Evolutionary conservation across 2,329 filamentous ascomycete species (phyloP).

Genomic region (Ceratocystis papillata): DNA sequence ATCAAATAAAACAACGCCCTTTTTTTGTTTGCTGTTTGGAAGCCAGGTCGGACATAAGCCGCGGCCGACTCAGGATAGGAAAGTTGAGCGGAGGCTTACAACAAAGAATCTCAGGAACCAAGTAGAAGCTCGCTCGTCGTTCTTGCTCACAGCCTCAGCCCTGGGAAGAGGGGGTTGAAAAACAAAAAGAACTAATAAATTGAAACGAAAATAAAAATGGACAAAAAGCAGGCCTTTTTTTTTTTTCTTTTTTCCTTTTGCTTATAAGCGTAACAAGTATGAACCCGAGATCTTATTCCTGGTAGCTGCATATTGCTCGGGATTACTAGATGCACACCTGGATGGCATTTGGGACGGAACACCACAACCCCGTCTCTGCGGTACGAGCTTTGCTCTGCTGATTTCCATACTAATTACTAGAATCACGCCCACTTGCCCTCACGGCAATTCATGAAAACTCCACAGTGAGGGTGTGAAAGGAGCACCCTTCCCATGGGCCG

Average conservation of each 20-base stretch:
- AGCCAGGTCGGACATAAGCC: not conserved
- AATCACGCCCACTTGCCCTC: not conserved
- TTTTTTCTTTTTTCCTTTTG: no score
- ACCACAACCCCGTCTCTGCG: not conserved
- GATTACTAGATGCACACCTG: not conserved
- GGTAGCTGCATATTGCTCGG: not conserved
- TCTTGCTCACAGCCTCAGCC: not conserved
- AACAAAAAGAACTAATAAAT: not conserved
- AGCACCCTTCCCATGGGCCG: no score
- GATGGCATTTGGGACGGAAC: not conserved
- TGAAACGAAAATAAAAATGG: not conserved
- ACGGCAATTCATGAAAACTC: no score
- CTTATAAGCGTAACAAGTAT: no score
- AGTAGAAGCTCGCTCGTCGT: not conserved
- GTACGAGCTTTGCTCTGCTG: not conserved
- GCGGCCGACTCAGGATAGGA: not conserved
- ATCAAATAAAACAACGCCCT: not conserved
- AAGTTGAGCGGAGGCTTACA: not conserved
- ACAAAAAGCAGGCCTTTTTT: no score
- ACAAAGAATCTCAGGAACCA: conserved; percentile 6
- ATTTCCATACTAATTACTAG: not conserved
- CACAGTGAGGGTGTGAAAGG: no score
- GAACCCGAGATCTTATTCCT: not conserved
- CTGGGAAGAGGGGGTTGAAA: not conserved
- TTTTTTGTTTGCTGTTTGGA: not conserved